phyloP scores from a whole-genome alignment of 1,139 yeast genomes.

The Kazachstania sp. region DNA sequence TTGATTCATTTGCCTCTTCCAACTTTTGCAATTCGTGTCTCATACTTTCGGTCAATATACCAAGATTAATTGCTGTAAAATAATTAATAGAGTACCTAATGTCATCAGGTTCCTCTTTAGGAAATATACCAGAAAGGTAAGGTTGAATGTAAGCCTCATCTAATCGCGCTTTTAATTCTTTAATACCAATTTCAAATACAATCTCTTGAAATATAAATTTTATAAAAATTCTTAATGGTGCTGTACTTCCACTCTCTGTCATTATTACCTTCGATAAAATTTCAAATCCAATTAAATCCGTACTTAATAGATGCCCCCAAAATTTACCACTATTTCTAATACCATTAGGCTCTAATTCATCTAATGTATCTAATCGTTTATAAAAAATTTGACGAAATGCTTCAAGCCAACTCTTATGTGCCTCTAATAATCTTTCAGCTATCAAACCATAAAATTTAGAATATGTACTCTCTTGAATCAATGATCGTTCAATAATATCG shows the following conservation, averaged over 20 bases:
- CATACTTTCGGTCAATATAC: constrained; percentile 75
- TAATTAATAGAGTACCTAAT: constrained; percentile 76
- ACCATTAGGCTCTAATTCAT: constrained; percentile 52
- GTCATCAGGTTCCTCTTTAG: constrained; percentile 43
- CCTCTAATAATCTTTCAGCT: constrained; percentile 55
- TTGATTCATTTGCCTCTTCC: constrained; percentile 6
- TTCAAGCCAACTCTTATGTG: constrained; percentile 46
- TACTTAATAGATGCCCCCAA: constrained; percentile 78
- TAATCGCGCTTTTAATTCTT: constrained; percentile 41
- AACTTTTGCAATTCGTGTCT: constrained; percentile 31
- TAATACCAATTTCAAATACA: constrained; percentile 66
- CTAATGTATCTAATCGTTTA: constrained; percentile 43
- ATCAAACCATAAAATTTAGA: constrained; percentile 78
- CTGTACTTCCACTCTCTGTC: constrained; percentile 64
- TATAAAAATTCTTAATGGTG: constrained; percentile 74
- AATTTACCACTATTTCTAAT: constrained; percentile 74
- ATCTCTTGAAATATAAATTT: constrained; percentile 76
- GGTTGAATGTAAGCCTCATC: constrained; percentile 43
- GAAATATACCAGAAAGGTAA: constrained; percentile 40
- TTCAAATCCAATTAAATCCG: constrained; percentile 63
- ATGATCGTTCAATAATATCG: constrained; percentile 73
- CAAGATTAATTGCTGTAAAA: constrained; percentile 89
- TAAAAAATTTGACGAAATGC: constrained; percentile 52
- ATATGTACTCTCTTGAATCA: constrained; percentile 82
- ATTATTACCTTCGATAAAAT: constrained; percentile 44